phyloP scores from a whole-genome alignment of 257 asterid genomes.

The Orobanche coerulescens region DNA sequence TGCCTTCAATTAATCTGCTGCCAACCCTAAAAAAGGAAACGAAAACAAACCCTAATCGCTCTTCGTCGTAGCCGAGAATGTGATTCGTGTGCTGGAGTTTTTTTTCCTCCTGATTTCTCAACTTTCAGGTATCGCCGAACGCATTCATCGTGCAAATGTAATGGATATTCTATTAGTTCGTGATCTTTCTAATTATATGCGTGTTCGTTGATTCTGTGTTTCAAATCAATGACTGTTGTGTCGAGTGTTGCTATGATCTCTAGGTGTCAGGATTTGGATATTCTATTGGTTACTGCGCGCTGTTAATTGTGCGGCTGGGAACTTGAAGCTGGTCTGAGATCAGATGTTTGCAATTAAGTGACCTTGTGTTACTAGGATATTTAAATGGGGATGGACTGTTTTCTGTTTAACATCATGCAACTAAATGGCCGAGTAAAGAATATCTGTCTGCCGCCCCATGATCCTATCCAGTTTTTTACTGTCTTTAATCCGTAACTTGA shows the following conservation, averaged over 20 bases:
- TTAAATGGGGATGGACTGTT: not conserved
- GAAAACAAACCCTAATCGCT: conserved; percentile 16
- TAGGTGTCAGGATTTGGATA: conserved; percentile 20
- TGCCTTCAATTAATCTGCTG: conserved; percentile 18
- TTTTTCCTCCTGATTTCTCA: conserved; percentile 25
- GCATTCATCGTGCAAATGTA: conserved; percentile 2
- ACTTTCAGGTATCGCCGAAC: conserved; percentile 29
- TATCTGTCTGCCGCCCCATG: too few relatives aligned
- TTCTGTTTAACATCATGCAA: not conserved
- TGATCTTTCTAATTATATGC: conserved; percentile 10
- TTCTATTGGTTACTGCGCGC: conserved; percentile 17
- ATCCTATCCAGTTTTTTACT: not conserved
- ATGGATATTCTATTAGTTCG: conserved; percentile 4
- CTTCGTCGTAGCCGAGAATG: conserved; percentile 15
- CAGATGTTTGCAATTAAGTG: conserved; percentile 15
- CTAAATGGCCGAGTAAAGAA: not conserved
- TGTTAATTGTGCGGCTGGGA: conserved; percentile 15
- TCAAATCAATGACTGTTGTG: conserved; percentile 10
- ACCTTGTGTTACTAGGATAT: conserved; percentile 4
- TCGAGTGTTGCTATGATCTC: conserved; percentile 22
- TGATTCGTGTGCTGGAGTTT: conserved; percentile 24
- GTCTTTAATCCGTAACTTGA: conserved; percentile 10
- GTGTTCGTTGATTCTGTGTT: conserved; percentile 5
- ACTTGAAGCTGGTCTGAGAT: conserved; percentile 26
- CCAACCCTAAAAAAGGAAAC: conserved; percentile 11